Percentiles rank a stretch among this genome's conserved stretches.
Evolutionary conservation across 1,284 basidiomycete genomes (phyloP).

Genomic region (Xerocomus alliaceus): DNA sequence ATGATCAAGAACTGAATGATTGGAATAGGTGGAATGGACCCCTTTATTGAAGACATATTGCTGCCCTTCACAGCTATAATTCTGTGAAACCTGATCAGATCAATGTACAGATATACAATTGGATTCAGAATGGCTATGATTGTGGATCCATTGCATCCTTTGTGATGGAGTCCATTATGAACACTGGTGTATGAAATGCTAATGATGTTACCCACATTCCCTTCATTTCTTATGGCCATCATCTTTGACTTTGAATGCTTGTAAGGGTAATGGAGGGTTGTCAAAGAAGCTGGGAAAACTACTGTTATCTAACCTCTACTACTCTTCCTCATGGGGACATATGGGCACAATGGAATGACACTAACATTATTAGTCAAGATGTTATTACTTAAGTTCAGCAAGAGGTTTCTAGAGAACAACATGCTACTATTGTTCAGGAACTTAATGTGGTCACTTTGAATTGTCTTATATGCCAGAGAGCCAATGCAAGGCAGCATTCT

Average conservation of each 20-base stretch:
- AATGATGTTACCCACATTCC: not conserved
- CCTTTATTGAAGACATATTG: not conserved
- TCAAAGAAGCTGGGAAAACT: not conserved
- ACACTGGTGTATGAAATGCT: not conserved
- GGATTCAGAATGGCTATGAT: conserved; percentile 5
- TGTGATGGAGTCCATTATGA: not conserved
- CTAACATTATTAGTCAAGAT: not conserved
- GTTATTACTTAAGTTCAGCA: not conserved
- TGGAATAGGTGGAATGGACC: not conserved
- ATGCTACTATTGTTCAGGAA: not conserved
- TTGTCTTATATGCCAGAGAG: too few relatives aligned
- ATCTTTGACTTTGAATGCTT: not conserved
- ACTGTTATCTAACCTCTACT: not conserved
- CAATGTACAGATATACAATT: not conserved
- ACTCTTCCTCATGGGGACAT: not conserved
- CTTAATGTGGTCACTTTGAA: not conserved
- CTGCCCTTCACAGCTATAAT: not conserved
- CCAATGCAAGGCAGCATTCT: too few relatives aligned
- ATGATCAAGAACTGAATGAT: not conserved
- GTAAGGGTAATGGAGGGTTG: not conserved
- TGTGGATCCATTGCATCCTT: not conserved
- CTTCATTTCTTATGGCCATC: not conserved
- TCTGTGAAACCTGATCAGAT: not conserved
- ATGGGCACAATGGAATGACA: not conserved
- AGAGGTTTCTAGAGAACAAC: not conserved